Conservation (phyloP, 441 rosid genomes). For the Caryocar brasiliense region DNA sequence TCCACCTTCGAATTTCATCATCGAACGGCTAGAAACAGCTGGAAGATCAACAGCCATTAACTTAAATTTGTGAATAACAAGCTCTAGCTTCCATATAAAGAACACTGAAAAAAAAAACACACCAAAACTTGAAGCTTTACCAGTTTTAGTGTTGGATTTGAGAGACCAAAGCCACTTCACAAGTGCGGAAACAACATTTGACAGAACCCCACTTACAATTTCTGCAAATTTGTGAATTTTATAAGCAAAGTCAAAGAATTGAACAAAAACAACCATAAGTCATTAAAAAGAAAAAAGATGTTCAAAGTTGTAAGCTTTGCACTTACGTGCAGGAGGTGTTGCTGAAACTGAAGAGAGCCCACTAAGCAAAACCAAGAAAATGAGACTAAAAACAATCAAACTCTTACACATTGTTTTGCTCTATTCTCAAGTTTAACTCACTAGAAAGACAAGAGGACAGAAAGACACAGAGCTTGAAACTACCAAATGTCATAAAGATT, state of each 20-base stretch:
- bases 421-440: too few species aligned
- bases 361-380: conserved; percentile 31
- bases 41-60: conserved; percentile 12
- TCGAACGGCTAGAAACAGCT: conserved; percentile 64
- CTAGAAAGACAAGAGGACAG: too few species aligned
- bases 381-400: conserved; percentile 30
- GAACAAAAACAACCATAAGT: background rate
- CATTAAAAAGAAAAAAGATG: background rate
- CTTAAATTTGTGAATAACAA: conserved; percentile 2
- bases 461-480: too few species aligned
- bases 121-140: conserved; percentile 24
- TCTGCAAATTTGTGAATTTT: too few species aligned
- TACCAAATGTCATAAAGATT: conserved; percentile 18
- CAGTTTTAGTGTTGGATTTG: conserved; percentile 69
- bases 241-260: too few species aligned
- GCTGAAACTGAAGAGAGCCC: conserved; percentile 67
- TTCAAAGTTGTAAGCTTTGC: background rate
- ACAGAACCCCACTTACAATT: conserved; percentile 60
- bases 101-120: background rate
- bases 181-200: conserved; percentile 45
- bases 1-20: conserved; percentile 87
- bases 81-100: background rate
- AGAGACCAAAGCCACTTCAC: conserved; percentile 80
- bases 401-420: conserved; percentile 32
- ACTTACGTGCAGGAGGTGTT: conserved; percentile 67